Evolutionary conservation across 805 yeast species (phyloP).

Genomic region (Candida koratica): DNA sequence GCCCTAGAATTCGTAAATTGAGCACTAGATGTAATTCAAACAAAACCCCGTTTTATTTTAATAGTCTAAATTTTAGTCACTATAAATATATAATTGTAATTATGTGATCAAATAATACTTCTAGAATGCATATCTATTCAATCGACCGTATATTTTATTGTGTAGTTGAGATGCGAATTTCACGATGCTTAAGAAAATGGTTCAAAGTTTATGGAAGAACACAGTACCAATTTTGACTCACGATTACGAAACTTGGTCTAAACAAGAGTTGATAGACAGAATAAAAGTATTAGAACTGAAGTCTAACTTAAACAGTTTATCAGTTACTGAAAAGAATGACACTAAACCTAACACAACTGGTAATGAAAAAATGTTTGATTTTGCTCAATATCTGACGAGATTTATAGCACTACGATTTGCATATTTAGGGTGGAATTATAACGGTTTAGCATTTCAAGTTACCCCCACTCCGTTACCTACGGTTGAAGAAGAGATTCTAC

Average conservation of each 20-base stretch:
- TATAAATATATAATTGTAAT: too few relatives aligned
- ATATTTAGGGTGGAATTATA: conserved; percentile 91
- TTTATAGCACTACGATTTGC: conserved; percentile 79
- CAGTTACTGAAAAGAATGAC: neutral
- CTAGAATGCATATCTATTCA: too few relatives aligned
- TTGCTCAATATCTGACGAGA: conserved; percentile 57
- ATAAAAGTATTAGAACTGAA: conserved; percentile 52
- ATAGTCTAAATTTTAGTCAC: too few relatives aligned
- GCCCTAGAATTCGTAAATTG: neutral
- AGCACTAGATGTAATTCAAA: too few relatives aligned
- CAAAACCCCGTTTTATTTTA: too few relatives aligned
- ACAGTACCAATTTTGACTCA: neutral
- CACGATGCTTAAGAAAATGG: conserved; percentile 26
- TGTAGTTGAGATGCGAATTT: neutral
- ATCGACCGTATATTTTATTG: too few relatives aligned
- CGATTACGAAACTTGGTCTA: conserved; percentile 60
- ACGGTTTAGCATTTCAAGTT: conserved; percentile 80
- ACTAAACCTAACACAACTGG: neutral
- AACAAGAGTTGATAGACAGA: conserved; percentile 55
- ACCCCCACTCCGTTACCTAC: conserved; percentile 80
- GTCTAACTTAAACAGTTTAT: neutral
- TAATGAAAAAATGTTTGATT: conserved; percentile 55
- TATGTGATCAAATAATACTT: too few relatives aligned
- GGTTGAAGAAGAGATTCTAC: conserved; percentile 71
- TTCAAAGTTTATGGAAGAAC: conserved; percentile 18